Percentiles rank a stretch among this genome's conserved stretches.
Conservation (phyloP, 2,329 filamentous ascomycete genomes). For the Biscogniauxia marginata region DNA sequence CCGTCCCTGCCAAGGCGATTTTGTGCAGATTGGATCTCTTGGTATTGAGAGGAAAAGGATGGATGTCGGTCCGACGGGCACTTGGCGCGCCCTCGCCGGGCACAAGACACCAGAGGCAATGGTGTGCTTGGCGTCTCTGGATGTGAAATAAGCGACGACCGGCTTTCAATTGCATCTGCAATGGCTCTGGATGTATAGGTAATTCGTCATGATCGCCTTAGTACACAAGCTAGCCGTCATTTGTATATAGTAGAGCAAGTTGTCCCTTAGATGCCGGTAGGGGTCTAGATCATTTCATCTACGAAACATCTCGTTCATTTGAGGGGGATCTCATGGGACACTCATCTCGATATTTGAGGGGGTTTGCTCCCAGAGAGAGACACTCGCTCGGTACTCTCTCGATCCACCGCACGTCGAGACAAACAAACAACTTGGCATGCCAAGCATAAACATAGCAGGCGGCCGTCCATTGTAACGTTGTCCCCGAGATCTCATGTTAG, state of each 20-base stretch:
- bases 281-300: not conserved
- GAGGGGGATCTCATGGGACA: not conserved
- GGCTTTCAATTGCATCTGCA: not conserved
- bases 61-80: conserved; percentile 18
- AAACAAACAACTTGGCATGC: not conserved
- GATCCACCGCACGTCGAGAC: not conserved
- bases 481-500: not conserved
- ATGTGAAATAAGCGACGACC: not conserved
- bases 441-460: not conserved
- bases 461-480: not conserved
- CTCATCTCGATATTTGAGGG: not conserved
- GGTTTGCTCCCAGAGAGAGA: not conserved
- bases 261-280: not conserved
- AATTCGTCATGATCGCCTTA: not conserved
- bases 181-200: not conserved
- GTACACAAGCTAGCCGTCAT: not conserved
- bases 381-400: not conserved
- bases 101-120: conserved; percentile 9
- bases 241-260: not conserved
- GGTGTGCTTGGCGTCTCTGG: conserved; percentile 15
- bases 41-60: conserved; percentile 12
- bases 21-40: conserved; percentile 26
- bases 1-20: conserved; percentile 28
- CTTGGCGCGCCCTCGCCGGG: conserved; percentile 19
- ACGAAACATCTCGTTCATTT: not conserved